Percentiles rank a stretch among this genome's conserved stretches.
phyloP scores from a whole-genome alignment of 225 moss, liverwort and hornwort species.

The Pleurozium schreberi region DNA sequence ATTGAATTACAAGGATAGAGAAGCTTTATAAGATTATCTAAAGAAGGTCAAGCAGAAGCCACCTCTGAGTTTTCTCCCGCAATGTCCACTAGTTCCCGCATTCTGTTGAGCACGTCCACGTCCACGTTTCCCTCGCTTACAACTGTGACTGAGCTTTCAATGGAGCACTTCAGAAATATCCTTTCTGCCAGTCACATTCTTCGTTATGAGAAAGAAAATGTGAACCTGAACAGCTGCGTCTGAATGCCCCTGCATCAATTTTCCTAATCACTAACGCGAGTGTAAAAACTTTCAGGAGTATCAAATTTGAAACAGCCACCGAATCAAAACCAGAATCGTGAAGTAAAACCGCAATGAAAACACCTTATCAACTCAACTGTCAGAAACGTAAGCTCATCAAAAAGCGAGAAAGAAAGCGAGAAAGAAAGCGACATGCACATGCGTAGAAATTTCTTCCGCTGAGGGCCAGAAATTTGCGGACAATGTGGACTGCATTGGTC shows the following conservation, averaged over 20 bases:
- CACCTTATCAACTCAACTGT: background rate
- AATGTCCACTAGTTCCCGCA: constrained; percentile 24
- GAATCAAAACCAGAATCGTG: background rate
- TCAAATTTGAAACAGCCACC: background rate
- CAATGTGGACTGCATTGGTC: background rate
- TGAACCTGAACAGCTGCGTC: background rate
- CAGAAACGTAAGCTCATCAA: background rate
- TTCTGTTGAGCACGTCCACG: constrained; percentile 1
- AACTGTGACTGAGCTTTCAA: constrained; percentile 5
- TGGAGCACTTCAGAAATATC: constrained; percentile 3
- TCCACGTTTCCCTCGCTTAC: background rate
- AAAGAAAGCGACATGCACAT: too few species aligned
- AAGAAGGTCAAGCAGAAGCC: background rate
- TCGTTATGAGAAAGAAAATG: background rate
- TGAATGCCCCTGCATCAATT: background rate
- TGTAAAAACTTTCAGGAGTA: background rate
- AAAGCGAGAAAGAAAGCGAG: too few species aligned
- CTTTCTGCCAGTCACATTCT: constrained; percentile 8
- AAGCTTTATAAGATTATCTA: background rate
- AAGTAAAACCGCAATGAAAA: background rate
- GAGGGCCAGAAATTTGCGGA: background rate
- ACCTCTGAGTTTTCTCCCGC: constrained; percentile 39
- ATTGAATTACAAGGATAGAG: background rate
- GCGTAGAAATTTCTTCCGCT: too few species aligned
- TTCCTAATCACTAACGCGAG: background rate